Evolutionary conservation across 2,329 filamentous ascomycete genomes (phyloP).

Genomic region (Pseudopyricularia cyperi): DNA sequence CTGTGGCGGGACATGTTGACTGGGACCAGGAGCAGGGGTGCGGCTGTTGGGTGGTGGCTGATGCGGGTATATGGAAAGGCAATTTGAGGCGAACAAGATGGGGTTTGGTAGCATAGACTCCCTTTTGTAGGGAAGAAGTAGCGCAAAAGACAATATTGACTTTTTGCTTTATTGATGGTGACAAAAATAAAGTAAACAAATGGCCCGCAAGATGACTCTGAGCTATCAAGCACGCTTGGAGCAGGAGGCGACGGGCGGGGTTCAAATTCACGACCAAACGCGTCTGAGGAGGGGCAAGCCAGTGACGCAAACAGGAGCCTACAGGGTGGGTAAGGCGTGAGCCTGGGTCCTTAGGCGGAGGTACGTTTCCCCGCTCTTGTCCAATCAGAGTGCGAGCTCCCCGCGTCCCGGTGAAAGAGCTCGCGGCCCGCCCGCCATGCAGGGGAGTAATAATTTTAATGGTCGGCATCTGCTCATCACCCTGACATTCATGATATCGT

Average conservation of each 20-base stretch:
- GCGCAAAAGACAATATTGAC: neutral
- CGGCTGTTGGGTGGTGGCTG: neutral
- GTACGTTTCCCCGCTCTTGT: neutral
- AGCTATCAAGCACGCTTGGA: too few species aligned
- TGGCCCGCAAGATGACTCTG: too few species aligned
- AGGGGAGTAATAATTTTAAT: neutral
- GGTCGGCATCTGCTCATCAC: neutral
- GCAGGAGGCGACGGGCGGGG: neutral
- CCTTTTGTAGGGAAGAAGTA: neutral
- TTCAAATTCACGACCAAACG: neutral
- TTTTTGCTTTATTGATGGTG: neutral
- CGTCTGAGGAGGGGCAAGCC: neutral
- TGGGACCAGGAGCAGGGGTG: neutral
- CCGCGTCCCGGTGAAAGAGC: neutral
- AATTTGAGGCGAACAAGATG: neutral
- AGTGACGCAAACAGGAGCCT: neutral
- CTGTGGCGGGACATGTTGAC: slow-evolving; percentile 31
- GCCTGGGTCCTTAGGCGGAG: neutral
- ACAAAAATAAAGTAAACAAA: neutral
- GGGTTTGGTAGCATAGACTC: neutral
- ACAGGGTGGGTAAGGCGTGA: neutral
- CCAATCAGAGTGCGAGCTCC: neutral
- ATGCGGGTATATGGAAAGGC: neutral
- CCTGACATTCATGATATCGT: neutral
- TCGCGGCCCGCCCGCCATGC: neutral